These are phyloP conservation scores for Chaetomiaceae sp. DNA, from an alignment of 2,329 filamentous ascomycete species.

Conservation along the genomic window DNA sequence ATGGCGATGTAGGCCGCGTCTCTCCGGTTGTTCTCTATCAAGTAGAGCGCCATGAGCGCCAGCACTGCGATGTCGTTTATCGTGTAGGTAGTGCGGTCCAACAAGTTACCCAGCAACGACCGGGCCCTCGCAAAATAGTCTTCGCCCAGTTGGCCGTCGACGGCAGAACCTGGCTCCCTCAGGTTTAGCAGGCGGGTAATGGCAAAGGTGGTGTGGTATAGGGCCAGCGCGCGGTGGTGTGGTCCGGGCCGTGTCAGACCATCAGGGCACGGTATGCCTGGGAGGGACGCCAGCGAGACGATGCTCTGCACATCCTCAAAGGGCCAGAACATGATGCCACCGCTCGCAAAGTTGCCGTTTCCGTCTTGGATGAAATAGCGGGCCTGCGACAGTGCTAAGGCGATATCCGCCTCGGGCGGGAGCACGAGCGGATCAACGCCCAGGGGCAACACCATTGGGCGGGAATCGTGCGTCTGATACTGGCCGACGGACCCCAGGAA, in stretches of 20 bases:
- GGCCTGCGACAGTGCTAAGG: conserved; percentile 38
- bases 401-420: conserved; percentile 36
- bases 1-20: conserved; percentile 48
- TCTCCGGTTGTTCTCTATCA: conserved; percentile 46
- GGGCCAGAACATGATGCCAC: conserved; percentile 48
- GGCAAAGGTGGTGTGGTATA: conserved; percentile 46
- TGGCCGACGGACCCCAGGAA: conserved; percentile 42
- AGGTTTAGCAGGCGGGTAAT: conserved; percentile 34
- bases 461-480: conserved; percentile 46
- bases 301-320: conserved; percentile 24
- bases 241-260: conserved; percentile 1
- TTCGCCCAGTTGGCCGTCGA: conserved; percentile 38
- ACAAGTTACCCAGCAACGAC: conserved; percentile 43
- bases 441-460: conserved; percentile 34
- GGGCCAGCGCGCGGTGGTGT: conserved; percentile 38
- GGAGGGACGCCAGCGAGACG: conserved; percentile 8
- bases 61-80: conserved; percentile 43
- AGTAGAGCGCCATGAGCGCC: conserved; percentile 45
- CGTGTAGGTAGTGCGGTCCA: conserved; percentile 40
- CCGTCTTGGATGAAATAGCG: conserved; percentile 45
- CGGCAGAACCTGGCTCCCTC: conserved; percentile 29
- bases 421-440: conserved; percentile 39
- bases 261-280: background rate
- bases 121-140: conserved; percentile 42
- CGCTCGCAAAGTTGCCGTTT: conserved; percentile 38